Conservation (phyloP, 2,329 filamentous ascomycete species). For the Aspergillus ibericus region DNA sequence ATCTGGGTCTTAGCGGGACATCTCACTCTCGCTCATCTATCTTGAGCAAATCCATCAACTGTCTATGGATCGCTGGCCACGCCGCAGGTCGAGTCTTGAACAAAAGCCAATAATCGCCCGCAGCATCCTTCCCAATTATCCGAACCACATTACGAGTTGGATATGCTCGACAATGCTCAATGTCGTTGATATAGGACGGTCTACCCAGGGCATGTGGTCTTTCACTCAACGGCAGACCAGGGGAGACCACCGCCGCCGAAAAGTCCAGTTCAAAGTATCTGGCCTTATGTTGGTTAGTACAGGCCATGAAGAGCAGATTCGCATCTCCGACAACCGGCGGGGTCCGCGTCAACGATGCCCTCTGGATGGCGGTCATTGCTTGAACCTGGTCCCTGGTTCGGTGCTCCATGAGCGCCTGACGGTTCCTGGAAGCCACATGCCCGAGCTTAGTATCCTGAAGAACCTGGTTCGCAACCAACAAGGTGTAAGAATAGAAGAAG, state of each 20-base stretch:
- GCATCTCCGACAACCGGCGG: slow-evolving; percentile 35
- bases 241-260: slow-evolving; percentile 22
- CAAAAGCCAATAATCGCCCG: slow-evolving; percentile 35
- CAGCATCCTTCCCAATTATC: slow-evolving; percentile 34
- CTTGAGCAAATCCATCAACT: neutral
- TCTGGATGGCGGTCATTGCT: slow-evolving; percentile 15
- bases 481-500: slow-evolving; percentile 5
- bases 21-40: neutral
- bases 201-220: slow-evolving; percentile 8
- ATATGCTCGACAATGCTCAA: slow-evolving; percentile 1
- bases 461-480: slow-evolving; percentile 8
- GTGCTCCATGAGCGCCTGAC: slow-evolving; percentile 18
- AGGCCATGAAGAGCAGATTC: slow-evolving; percentile 33
- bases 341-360: slow-evolving; percentile 6
- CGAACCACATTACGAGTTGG: slow-evolving; percentile 18
- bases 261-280: slow-evolving; percentile 44
- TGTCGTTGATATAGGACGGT: slow-evolving; percentile 14
- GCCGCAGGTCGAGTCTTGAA: slow-evolving; percentile 20
- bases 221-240: neutral
- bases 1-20: neutral
- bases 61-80: slow-evolving; percentile 24
- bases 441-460: slow-evolving; percentile 5
- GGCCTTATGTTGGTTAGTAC: slow-evolving; percentile 45
- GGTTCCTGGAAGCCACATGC: slow-evolving; percentile 13
- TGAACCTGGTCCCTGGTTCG: slow-evolving; percentile 21